Percentiles rank a stretch among this genome's conserved stretches.
Evolutionary conservation across 2,329 filamentous ascomycete species (phyloP).

Genomic region (Alternaria sp.): DNA sequence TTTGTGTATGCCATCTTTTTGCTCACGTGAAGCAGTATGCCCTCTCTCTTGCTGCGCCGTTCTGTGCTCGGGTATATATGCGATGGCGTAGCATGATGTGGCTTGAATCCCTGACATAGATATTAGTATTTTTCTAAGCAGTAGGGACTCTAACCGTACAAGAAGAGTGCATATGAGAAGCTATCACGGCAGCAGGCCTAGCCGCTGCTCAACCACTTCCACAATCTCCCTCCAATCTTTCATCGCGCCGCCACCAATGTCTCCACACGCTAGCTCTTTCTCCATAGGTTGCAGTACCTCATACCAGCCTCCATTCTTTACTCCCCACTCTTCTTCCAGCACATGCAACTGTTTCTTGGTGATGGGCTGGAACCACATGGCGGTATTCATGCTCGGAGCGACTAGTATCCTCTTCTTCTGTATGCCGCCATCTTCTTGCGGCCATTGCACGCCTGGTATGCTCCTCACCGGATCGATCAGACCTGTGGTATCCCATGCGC

Average conservation of each 20-base stretch:
- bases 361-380: conserved; percentile 88
- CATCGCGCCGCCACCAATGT: conserved; percentile 84
- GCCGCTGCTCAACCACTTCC: conserved; percentile 60
- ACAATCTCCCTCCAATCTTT: conserved; percentile 80
- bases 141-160: background rate
- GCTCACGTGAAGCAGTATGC: background rate
- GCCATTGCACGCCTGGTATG: conserved; percentile 31
- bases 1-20: background rate
- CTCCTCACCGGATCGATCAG: conserved; percentile 40
- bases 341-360: conserved; percentile 74
- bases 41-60: background rate
- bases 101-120: background rate
- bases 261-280: conserved; percentile 84
- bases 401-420: conserved; percentile 70
- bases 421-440: conserved; percentile 23
- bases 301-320: conserved; percentile 59
- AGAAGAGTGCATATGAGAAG: background rate
- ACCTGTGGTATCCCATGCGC: conserved; percentile 80
- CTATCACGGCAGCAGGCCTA: conserved; percentile 25
- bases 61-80: background rate
- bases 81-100: background rate
- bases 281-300: conserved; percentile 75
- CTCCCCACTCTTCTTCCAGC: conserved; percentile 77
- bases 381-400: conserved; percentile 84
- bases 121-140: background rate